phyloP scores from a whole-genome alignment of 805 yeast genomes.

The Starmerella apis region DNA sequence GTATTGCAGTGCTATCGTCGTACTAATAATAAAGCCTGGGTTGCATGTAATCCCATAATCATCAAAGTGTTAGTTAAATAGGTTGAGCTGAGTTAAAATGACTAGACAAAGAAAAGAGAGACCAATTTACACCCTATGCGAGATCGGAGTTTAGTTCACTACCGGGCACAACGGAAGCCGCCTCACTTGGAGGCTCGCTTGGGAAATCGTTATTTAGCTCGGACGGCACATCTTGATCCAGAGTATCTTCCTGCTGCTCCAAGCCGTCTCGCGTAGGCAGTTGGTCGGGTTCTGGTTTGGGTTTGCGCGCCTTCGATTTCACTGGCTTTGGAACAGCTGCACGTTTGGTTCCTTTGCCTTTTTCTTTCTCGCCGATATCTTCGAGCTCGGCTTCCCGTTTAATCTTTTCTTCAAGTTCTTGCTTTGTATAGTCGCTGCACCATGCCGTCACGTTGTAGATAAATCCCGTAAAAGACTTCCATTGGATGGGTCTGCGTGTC shows the following conservation, averaged over 20 bases:
- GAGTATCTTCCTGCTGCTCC: neutral
- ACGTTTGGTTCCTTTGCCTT: neutral
- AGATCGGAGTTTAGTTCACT: constrained; percentile 10
- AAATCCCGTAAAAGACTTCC: constrained; percentile 41
- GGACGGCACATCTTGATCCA: neutral
- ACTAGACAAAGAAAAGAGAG: too few relatives aligned
- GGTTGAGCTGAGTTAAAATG: too few relatives aligned
- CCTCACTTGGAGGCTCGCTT: constrained; percentile 7
- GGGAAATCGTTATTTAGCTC: constrained; percentile 1
- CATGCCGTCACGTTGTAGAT: constrained; percentile 33
- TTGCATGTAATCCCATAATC: too few relatives aligned
- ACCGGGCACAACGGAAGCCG: constrained; percentile 5
- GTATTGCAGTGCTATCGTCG: too few relatives aligned
- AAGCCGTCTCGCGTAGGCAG: constrained; percentile 1
- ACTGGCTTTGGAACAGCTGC: neutral
- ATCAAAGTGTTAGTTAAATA: neutral
- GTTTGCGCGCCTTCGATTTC: neutral
- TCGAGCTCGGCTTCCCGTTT: constrained; percentile 8
- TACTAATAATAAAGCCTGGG: too few relatives aligned
- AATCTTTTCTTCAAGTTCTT: constrained; percentile 11
- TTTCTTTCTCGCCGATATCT: neutral
- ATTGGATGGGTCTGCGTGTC: constrained; percentile 34
- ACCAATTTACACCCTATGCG: too few relatives aligned
- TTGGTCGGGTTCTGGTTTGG: constrained; percentile 1
- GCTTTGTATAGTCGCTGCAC: constrained; percentile 31